Conservation (phyloP, 2,329 filamentous ascomycete genomes). For the Didymella segeticola region DNA sequence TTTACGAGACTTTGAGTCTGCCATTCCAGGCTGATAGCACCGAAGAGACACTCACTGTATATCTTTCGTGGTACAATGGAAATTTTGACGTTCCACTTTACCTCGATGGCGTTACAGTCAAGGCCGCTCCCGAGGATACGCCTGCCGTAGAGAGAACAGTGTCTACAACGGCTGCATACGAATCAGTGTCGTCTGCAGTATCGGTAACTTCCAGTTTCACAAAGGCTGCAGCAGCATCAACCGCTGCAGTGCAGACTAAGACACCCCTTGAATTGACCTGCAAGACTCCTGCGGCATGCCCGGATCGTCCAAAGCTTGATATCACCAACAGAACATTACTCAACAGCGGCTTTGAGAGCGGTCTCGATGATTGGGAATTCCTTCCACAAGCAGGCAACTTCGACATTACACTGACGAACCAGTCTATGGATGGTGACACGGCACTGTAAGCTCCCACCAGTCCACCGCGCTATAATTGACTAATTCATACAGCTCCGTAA, state of each 20-base stretch:
- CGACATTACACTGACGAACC: neutral
- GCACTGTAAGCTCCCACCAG: neutral
- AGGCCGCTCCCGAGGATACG: neutral
- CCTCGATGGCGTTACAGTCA: neutral
- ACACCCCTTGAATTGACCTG: neutral
- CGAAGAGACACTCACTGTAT: neutral
- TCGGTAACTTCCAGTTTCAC: too few species aligned
- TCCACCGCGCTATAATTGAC: neutral
- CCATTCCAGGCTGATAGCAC: neutral
- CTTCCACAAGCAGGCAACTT: neutral
- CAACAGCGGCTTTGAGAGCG: slow-evolving; percentile 1
- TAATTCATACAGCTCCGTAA: neutral
- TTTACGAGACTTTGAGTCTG: neutral
- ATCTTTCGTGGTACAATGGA: slow-evolving; percentile 10
- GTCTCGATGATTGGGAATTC: neutral
- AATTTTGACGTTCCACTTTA: slow-evolving; percentile 4
- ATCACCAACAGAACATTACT: neutral
- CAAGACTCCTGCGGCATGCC: neutral
- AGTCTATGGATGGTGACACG: neutral
- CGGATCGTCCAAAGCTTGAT: neutral
- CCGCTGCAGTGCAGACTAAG: neutral
- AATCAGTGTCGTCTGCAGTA: neutral
- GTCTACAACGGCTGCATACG: neutral
- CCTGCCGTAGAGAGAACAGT: neutral
- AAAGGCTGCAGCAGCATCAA: neutral